phyloP scores from a whole-genome alignment of 2,329 filamentous ascomycete species.

The Periconia digitata region DNA sequence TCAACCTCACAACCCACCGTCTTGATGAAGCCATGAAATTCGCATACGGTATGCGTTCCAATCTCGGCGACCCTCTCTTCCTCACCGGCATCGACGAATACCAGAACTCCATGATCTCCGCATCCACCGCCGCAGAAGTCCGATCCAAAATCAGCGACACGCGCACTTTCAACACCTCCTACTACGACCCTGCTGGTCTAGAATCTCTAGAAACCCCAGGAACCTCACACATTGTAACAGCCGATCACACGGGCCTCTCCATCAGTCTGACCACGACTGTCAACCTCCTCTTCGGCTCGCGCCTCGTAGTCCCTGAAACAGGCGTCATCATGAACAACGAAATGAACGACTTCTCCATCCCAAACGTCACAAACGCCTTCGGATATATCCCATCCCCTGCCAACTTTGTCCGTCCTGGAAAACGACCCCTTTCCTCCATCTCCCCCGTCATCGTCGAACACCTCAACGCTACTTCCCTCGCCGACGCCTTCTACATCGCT shows the following conservation, averaged over 20 bases:
- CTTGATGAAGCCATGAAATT: slow-evolving; percentile 89
- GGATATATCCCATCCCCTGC: slow-evolving; percentile 77
- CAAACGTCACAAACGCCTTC: slow-evolving; percentile 75
- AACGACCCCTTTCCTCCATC: slow-evolving; percentile 82
- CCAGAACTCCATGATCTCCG: slow-evolving; percentile 67
- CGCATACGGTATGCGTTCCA: slow-evolving; percentile 74
- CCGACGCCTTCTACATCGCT: slow-evolving; percentile 60
- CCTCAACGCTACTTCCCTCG: slow-evolving; percentile 52
- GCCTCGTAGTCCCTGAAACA: slow-evolving; percentile 76
- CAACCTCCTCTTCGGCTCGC: slow-evolving; percentile 82
- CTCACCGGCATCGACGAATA: slow-evolving; percentile 64
- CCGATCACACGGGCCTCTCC: slow-evolving; percentile 73
- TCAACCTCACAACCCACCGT: slow-evolving; percentile 75
- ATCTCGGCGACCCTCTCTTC: slow-evolving; percentile 80
- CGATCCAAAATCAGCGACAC: slow-evolving; percentile 70
- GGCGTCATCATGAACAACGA: slow-evolving; percentile 72
- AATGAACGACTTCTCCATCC: slow-evolving; percentile 71
- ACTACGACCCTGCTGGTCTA: slow-evolving; percentile 70
- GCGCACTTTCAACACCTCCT: slow-evolving; percentile 68
- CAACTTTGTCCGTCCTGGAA: slow-evolving; percentile 80
- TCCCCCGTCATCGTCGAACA: slow-evolving; percentile 76
- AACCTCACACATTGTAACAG: slow-evolving; percentile 72
- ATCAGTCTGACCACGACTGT: slow-evolving; percentile 84
- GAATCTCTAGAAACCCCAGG: slow-evolving; percentile 71
- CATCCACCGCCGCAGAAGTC: slow-evolving; percentile 60